phyloP scores from a whole-genome alignment of 495 filamentous ascomycete species.

The Aspergillus funiculosus region DNA sequence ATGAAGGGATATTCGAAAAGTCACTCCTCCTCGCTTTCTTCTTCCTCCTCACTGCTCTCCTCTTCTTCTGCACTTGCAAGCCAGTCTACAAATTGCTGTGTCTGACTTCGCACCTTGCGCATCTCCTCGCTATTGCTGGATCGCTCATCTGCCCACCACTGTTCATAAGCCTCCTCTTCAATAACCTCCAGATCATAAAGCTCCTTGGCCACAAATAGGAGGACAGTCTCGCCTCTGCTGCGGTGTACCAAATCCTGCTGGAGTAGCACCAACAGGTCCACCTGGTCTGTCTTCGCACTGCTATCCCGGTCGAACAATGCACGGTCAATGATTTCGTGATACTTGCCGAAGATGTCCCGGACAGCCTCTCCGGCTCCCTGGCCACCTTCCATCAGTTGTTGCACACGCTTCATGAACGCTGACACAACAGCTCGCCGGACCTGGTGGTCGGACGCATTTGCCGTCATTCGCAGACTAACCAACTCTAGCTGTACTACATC shows the following conservation, averaged over 20 bases:
- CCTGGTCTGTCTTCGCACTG: constrained; percentile 63
- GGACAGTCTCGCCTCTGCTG: constrained; percentile 55
- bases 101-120: constrained; percentile 62
- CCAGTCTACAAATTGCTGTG: constrained; percentile 78
- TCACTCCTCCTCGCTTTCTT: constrained; percentile 43
- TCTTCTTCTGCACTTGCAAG: constrained; percentile 78
- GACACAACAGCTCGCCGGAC: constrained; percentile 80
- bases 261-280: constrained; percentile 73
- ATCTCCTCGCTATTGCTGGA: constrained; percentile 60
- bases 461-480: constrained; percentile 77
- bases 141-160: constrained; percentile 78
- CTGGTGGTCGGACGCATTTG: constrained; percentile 81
- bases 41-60: constrained; percentile 66
- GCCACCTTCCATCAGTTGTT: constrained; percentile 60
- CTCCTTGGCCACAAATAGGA: constrained; percentile 71
- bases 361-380: constrained; percentile 60
- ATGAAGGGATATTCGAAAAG: background rate
- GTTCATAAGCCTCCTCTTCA: constrained; percentile 80
- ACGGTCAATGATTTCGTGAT: constrained; percentile 53
- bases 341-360: constrained; percentile 49
- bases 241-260: constrained; percentile 70
- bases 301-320: constrained; percentile 53
- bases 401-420: constrained; percentile 76
- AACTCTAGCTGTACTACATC: constrained; percentile 87
- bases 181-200: constrained; percentile 79